Percentiles rank a stretch among this genome's conserved stretches.
phyloP scores from a whole-genome alignment of 1,284 basidiomycete genomes.

The Clitocybe nebularis region DNA sequence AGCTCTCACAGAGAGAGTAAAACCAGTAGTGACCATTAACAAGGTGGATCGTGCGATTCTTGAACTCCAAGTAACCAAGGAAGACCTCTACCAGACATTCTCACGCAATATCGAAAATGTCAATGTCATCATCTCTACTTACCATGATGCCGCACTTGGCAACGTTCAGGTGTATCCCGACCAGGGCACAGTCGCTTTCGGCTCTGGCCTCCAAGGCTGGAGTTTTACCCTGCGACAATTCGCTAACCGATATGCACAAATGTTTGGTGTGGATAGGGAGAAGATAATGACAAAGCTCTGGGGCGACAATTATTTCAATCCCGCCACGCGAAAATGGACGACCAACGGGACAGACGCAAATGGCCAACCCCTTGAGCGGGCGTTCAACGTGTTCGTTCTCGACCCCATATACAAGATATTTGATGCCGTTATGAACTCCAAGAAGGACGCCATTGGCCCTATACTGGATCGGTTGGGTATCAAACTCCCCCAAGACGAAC shows the following conservation, averaged over 20 bases:
- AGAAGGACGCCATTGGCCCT: conserved; percentile 84
- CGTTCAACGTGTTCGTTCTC: conserved; percentile 95
- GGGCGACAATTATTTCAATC: conserved; percentile 99
- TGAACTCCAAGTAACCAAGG: conserved; percentile 97
- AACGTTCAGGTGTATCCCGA: conserved; percentile 99
- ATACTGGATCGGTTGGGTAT: conserved; percentile 98
- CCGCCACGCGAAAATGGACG: conserved; percentile 96
- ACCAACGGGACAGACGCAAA: conserved; percentile 77
- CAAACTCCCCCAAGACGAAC: conserved; percentile 87
- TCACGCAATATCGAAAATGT: conserved; percentile 96
- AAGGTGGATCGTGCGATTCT: conserved; percentile 99
- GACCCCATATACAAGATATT: conserved; percentile 99
- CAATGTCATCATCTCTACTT: conserved; percentile 98
- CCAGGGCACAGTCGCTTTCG: conserved; percentile 97
- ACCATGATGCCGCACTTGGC: conserved; percentile 92
- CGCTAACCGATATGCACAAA: conserved; percentile 93
- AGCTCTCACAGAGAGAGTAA: conserved; percentile 97
- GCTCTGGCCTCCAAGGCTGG: conserved; percentile 99
- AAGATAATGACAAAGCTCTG: conserved; percentile 99
- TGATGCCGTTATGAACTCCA: conserved; percentile 99
- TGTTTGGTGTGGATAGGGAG: conserved; percentile 98
- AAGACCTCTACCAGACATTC: conserved; percentile 98
- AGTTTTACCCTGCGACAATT: conserved; percentile 99
- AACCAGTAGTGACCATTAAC: conserved; percentile 99
- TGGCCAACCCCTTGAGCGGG: conserved; percentile 88